Evolutionary conservation across 164 flowering plant species (phyloP), one percentile per base, ranked within the genome.

Genomic region (Liquidambar formosana): DNA sequence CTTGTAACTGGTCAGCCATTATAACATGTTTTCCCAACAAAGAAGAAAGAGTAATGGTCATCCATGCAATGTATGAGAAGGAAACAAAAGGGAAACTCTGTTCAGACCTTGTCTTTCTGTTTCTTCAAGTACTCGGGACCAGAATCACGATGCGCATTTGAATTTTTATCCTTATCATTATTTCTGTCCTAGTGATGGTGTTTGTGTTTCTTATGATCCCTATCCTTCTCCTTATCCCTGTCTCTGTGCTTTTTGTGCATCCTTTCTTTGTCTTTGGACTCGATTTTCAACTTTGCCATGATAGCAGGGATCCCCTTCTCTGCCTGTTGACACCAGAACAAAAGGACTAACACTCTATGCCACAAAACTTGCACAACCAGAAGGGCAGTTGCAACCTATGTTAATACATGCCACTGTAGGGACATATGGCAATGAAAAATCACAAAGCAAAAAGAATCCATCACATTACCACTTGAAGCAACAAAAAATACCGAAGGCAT

Each of bases 201-300:
- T 44, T 79, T 82, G 62, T 82, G 80, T 73, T 82, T 80, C 75
- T 80, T 82, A 69, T 80, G 79, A 46, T 80, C 76, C 69, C 73
- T 84, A 58, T 80, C 81, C 70, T 78, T 79, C 56, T 76, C 80
- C 64, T 65, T 77, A 51, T 81, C 82, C 57, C 62, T 67, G 62
- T 77, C 78, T 71, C 77, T 79, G 64, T 75, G 80, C 71, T 73
- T 84, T 65, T 77, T 82, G 64, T 74, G 85, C 71, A 78, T 82
- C 75, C 64, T 79, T 44, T 84, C 84, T 69, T 78, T 82, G 72
- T 78, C 84, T 57, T 71, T 79, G 43, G 78, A 68, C 58, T 81
- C 80, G 45, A 66, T 67, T 57, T 72, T 81, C 23, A 77, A 63
- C 69, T 84, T 84, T 44, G 63, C 77, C n/a, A 70, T 71, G 14